phyloP scores from a whole-genome alignment of 768 basidiomycete genomes.

The Termitomyces sp. region DNA sequence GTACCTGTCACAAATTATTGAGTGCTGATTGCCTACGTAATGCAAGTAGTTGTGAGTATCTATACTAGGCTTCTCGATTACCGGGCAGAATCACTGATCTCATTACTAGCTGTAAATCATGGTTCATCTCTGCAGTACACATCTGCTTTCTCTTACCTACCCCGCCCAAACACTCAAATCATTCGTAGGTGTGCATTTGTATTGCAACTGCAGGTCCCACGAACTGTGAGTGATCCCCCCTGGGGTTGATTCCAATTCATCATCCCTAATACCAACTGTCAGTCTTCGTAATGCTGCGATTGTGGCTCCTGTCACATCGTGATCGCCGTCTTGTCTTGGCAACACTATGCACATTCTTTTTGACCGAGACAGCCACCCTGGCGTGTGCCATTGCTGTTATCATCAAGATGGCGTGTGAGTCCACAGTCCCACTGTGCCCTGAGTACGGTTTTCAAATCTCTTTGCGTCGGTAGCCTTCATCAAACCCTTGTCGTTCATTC shows the following conservation, averaged over 20 bases:
- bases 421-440: too few species aligned
- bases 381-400: slow-evolving; percentile 23
- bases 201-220: slow-evolving; percentile 31
- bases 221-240: slow-evolving; percentile 26
- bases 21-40: neutral
- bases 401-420: slow-evolving; percentile 25
- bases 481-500: neutral
- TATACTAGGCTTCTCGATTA: neutral
- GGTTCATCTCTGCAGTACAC: slow-evolving; percentile 17
- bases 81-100: neutral
- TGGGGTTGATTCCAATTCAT: neutral
- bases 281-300: slow-evolving; percentile 37
- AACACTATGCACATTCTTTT: slow-evolving; percentile 27
- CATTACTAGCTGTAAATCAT: slow-evolving; percentile 10
- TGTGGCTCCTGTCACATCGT: slow-evolving; percentile 36
- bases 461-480: neutral
- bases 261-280: neutral
- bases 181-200: slow-evolving; percentile 28
- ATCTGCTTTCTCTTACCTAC: neutral
- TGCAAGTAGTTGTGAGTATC: slow-evolving; percentile 14
- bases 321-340: slow-evolving; percentile 23
- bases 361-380: slow-evolving; percentile 26
- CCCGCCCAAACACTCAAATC: neutral
- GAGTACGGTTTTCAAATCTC: too few species aligned
- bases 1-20: neutral